A percentile compares a stretch with the other conserved stretches of the same genome.
phyloP scores from a whole-genome alignment of 2,329 filamentous ascomycete genomes.

The Alternaria sp. region DNA sequence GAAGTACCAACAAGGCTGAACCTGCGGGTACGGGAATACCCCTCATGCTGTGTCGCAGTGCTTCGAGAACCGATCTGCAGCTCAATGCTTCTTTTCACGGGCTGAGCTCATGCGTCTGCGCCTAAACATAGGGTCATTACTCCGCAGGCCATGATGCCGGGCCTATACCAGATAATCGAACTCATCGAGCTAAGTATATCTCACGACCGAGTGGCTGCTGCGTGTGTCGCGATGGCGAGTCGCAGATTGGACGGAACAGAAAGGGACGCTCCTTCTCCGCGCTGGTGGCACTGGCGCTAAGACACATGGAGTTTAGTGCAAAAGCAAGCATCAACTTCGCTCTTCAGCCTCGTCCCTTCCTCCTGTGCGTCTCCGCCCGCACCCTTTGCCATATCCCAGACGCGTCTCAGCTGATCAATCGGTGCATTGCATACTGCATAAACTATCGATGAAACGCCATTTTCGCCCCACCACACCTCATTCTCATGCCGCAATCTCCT shows the following conservation, averaged over 20 bases:
- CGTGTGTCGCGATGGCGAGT: background rate
- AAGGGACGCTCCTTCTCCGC: background rate
- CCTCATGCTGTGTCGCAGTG: background rate
- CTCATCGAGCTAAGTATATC: background rate
- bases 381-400: background rate
- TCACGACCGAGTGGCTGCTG: background rate
- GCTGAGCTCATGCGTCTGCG: background rate
- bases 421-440: background rate
- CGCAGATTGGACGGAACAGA: background rate
- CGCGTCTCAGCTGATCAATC: background rate
- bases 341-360: conserved; percentile 7
- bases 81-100: background rate
- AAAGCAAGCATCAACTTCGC: conserved; percentile 6
- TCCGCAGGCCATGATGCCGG: background rate
- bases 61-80: background rate
- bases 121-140: background rate
- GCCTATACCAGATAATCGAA: background rate
- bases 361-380: background rate
- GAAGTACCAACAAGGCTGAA: conserved; percentile 7
- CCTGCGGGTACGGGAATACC: background rate
- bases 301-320: background rate
- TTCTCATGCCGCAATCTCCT: conserved; percentile 17
- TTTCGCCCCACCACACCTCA: background rate
- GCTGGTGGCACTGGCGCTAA: background rate
- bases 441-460: background rate